Percentiles rank a stretch among this genome's conserved stretches.
Evolutionary conservation across 371 early-diverging fungal species (phyloP).

Genomic region (Dinochytrium kinnereticum): DNA sequence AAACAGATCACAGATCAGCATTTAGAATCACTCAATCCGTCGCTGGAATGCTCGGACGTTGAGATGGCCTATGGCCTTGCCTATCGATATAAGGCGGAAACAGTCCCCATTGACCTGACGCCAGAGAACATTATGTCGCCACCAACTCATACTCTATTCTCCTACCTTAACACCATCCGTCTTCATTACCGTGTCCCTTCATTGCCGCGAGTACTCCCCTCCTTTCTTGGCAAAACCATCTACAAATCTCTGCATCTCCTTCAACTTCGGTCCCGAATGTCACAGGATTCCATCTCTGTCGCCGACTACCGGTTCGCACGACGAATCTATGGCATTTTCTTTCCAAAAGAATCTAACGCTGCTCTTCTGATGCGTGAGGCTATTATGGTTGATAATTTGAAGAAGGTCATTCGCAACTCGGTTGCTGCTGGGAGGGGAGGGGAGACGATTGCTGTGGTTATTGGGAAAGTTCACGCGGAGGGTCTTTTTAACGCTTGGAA

Average conservation of each 20-base stretch:
- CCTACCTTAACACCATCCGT: neutral
- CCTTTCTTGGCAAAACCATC: neutral
- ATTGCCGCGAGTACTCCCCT: neutral
- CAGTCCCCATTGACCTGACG: neutral
- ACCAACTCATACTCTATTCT: neutral
- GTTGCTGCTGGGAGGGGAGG: no score
- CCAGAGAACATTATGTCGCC: neutral
- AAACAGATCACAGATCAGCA: no score
- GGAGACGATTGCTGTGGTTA: neutral
- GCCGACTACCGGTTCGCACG: conserved; percentile 1
- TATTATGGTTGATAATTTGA: conserved; percentile 6
- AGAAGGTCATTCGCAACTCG: neutral
- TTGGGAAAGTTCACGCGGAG: neutral
- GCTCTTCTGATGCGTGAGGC: neutral
- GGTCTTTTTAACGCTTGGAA: conserved; percentile 8
- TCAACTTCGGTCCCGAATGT: neutral
- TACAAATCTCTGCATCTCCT: neutral
- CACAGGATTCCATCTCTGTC: neutral
- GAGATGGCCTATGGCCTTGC: neutral
- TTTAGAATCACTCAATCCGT: no score
- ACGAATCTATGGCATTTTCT: neutral
- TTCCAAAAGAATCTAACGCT: conserved; percentile 2
- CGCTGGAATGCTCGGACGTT: no score
- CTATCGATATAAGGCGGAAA: neutral
- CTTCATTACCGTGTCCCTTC: neutral